phyloP scores from a whole-genome alignment of 805 yeast species.

The Metschnikowia anglica region DNA sequence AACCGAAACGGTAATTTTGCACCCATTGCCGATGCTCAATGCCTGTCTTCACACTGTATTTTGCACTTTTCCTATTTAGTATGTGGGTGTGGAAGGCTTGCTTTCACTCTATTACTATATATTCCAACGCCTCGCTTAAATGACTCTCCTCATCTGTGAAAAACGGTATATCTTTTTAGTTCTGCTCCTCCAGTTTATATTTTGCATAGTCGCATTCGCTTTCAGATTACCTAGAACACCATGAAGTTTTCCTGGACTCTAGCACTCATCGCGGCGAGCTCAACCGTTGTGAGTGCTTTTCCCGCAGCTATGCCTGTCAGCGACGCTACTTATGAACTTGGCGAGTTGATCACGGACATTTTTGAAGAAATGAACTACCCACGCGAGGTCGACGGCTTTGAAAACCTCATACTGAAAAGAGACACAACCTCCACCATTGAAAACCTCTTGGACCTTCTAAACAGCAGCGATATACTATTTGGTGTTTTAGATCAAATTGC shows the following conservation, averaged over 20 bases:
- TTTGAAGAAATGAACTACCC: constrained; percentile 9
- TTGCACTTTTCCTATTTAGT: too few relatives aligned
- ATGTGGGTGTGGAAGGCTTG: too few relatives aligned
- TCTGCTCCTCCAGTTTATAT: too few relatives aligned
- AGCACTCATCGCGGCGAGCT: constrained; percentile 11
- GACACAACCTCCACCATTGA: constrained; percentile 27
- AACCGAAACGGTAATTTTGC: constrained; percentile 17
- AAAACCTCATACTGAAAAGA: constrained; percentile 16
- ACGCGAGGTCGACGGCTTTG: constrained; percentile 18
- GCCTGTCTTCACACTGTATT: too few relatives aligned
- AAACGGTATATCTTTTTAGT: too few relatives aligned
- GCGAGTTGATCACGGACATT: constrained; percentile 7
- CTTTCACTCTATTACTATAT: background rate
- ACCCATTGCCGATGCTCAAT: too few relatives aligned
- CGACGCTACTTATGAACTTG: constrained; percentile 12
- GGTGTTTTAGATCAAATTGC: constrained; percentile 37
- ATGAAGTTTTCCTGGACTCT: constrained; percentile 18
- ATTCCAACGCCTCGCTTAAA: background rate
- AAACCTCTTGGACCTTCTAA: constrained; percentile 25
- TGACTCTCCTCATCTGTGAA: too few relatives aligned
- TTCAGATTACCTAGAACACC: background rate
- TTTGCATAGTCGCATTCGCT: too few relatives aligned
- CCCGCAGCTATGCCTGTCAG: constrained; percentile 25
- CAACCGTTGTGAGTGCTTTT: constrained; percentile 20
- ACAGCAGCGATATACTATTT: constrained; percentile 36